A percentile compares a stretch with the other conserved stretches of the same genome.
Conservation (phyloP, 768 basidiomycete genomes). For the Tricholoma bakamatsutake region DNA sequence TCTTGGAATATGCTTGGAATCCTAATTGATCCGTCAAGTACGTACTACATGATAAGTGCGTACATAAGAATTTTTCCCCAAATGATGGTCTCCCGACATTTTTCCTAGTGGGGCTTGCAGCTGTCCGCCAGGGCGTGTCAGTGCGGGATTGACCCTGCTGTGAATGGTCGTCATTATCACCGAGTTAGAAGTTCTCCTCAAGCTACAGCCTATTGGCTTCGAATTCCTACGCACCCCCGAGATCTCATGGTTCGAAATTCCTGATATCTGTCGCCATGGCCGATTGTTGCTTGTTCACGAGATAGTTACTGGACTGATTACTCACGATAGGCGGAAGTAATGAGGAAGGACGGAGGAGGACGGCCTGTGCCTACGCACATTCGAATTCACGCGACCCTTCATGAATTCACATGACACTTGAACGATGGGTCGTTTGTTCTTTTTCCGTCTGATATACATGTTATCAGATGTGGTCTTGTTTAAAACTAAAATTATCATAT, state of each 20-base stretch:
- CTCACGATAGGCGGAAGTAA: background rate
- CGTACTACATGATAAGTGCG: background rate
- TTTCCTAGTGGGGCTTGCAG: too few species aligned
- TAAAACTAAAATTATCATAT: background rate
- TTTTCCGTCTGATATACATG: background rate
- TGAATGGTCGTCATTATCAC: too few species aligned
- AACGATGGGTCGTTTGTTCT: background rate
- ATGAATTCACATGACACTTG: background rate
- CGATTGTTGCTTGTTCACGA: too few species aligned
- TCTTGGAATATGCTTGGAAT: background rate
- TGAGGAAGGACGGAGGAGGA: background rate
- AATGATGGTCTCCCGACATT: background rate
- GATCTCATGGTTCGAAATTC: too few species aligned
- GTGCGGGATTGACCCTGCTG: too few species aligned
- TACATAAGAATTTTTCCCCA: background rate
- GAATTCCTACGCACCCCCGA: too few species aligned
- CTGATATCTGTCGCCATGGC: too few species aligned
- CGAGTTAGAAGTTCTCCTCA: too few species aligned
- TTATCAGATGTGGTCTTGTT: background rate
- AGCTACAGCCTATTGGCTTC: too few species aligned
- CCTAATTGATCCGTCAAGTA: background rate
- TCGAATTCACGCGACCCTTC: background rate
- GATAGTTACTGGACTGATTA: too few species aligned
- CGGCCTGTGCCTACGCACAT: background rate
- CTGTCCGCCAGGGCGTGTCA: too few species aligned